Conservation (phyloP, 1,139 yeast species). For the Blastobotrys elegans region DNA sequence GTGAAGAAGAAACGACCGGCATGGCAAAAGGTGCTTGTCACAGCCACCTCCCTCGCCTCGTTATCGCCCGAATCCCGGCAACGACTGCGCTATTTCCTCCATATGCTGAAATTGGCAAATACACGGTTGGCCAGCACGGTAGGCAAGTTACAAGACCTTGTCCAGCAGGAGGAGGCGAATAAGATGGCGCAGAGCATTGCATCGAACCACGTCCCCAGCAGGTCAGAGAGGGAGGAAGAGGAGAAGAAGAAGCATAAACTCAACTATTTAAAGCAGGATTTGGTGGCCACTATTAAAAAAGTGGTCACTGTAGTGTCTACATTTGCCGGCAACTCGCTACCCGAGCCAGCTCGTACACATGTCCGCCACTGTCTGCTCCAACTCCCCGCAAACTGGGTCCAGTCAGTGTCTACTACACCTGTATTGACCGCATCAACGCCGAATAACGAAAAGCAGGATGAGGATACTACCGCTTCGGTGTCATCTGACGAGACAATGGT, state of each 20-base stretch:
- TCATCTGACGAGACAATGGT: conserved; percentile 1
- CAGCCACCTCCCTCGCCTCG: conserved; percentile 42
- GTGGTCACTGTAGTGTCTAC: conserved; percentile 82
- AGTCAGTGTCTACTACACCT: conserved; percentile 27
- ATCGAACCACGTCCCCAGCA: conserved; percentile 25
- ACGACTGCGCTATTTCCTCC: conserved; percentile 67
- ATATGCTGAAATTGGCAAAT: conserved; percentile 69
- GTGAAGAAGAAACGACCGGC: conserved; percentile 18
- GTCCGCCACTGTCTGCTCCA: conserved; percentile 74
- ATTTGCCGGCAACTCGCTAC: conserved; percentile 67
- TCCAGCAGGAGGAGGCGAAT: conserved; percentile 38
- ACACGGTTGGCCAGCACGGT: conserved; percentile 64
- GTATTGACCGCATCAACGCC: conserved; percentile 7
- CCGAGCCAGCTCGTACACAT: conserved; percentile 80
- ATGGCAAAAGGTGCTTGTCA: conserved; percentile 37
- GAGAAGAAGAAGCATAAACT: conserved; percentile 25
- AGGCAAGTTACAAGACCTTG: conserved; percentile 51
- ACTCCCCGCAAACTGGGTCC: conserved; percentile 65
- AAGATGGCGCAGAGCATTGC: conserved; percentile 27
- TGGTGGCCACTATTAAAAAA: conserved; percentile 82
- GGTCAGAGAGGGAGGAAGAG: background rate
- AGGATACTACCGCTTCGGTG: background rate
- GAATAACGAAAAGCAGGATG: conserved; percentile 3
- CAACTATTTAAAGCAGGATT: conserved; percentile 63
- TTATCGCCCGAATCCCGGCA: conserved; percentile 63